These are phyloP conservation scores for Aechmea fasciata DNA, from an alignment of 176 grass and related monocot species.

Conservation along the genomic window DNA sequence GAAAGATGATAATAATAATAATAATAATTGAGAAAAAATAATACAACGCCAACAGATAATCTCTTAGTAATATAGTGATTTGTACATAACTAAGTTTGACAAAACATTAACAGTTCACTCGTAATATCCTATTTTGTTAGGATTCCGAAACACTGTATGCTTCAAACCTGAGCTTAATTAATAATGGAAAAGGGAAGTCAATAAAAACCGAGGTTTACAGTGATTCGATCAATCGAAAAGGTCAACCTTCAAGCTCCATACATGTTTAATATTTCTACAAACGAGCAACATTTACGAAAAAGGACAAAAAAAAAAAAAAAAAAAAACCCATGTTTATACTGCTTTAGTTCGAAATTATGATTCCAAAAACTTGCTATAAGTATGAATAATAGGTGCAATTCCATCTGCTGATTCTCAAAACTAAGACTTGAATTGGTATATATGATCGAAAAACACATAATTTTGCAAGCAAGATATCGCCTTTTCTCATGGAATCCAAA, in stretches of 20 bases:
- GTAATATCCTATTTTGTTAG: not conserved
- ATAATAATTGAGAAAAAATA: not conserved
- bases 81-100: not conserved
- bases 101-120: not conserved
- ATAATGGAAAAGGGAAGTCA: not conserved
- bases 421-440: not conserved
- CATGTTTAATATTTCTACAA: too few species aligned
- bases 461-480: not conserved
- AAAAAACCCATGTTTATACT: too few species aligned
- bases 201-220: too few species aligned
- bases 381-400: too few species aligned
- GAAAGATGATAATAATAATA: not conserved
- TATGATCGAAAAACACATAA: not conserved
- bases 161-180: slow-evolving; percentile 3
- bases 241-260: too few species aligned
- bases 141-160: not conserved
- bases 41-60: not conserved
- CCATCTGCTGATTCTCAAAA: too few species aligned
- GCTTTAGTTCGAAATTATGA: too few species aligned
- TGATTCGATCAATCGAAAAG: too few species aligned
- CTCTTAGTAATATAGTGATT: slow-evolving; percentile 1
- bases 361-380: too few species aligned
- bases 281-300: too few species aligned
- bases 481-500: not conserved
- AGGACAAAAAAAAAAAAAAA: too few species aligned